Conservation (phyloP, 352 stramenopile species). For the Phytophthora pinifolia region DNA sequence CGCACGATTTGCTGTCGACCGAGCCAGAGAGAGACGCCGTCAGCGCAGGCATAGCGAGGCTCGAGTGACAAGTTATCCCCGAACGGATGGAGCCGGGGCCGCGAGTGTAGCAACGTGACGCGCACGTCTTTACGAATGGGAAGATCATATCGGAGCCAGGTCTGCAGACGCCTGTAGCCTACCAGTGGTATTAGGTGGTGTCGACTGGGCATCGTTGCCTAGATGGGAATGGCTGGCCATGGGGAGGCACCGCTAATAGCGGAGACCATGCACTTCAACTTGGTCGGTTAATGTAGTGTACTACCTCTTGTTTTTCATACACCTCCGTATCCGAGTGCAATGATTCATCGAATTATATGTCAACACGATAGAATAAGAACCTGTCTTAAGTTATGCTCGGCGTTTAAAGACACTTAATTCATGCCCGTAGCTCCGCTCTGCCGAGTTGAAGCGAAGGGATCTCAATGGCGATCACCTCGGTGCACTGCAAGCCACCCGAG, state of each 20-base stretch:
- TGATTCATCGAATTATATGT: too few relatives aligned
- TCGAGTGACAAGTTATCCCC: slow-evolving; percentile 9
- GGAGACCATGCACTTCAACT: neutral
- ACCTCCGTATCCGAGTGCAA: neutral
- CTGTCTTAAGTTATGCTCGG: too few relatives aligned
- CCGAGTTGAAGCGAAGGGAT: slow-evolving; percentile 20
- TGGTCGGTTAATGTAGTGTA: neutral
- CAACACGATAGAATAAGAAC: too few relatives aligned
- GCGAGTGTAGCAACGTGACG: slow-evolving; percentile 1
- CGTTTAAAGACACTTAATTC: too few relatives aligned
- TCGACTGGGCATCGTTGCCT: neutral
- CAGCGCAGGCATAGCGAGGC: slow-evolving; percentile 13
- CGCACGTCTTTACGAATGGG: slow-evolving; percentile 24
- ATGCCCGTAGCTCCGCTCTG: too few relatives aligned
- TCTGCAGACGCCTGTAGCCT: too few relatives aligned
- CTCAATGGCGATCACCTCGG: too few relatives aligned
- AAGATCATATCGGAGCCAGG: too few relatives aligned
- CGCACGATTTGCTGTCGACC: slow-evolving; percentile 18
- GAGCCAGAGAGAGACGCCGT: slow-evolving; percentile 28
- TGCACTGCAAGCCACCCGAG: neutral
- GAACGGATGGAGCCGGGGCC: slow-evolving; percentile 5
- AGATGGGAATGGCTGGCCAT: neutral
- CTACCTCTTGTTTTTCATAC: neutral
- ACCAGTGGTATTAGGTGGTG: too few relatives aligned
- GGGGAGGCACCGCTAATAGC: neutral